Conservation (phyloP, 257 asterid genomes). For the Cynanchum wilfordii region DNA sequence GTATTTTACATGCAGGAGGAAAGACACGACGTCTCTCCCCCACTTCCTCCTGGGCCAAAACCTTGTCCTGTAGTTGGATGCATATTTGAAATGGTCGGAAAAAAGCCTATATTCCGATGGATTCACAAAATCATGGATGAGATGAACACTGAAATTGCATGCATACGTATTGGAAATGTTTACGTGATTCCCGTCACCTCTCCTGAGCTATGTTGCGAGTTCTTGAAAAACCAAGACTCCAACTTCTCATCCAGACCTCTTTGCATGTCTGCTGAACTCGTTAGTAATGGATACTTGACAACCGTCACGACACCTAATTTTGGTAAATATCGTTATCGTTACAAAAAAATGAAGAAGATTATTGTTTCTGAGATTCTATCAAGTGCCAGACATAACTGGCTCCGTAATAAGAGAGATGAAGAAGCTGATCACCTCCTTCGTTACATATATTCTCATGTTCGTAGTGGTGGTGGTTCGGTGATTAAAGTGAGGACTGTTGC, state of each 20-base stretch:
- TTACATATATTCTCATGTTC: constrained; percentile 10
- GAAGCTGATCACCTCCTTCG: constrained; percentile 18
- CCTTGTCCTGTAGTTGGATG: no score
- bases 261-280: constrained; percentile 7
- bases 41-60: no score
- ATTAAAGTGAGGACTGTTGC: constrained; percentile 8
- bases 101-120: no score
- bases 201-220: constrained; percentile 17
- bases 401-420: constrained; percentile 15
- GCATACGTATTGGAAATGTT: no score
- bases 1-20: no score
- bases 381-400: constrained; percentile 5
- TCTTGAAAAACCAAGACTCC: constrained; percentile 9
- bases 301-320: not conserved
- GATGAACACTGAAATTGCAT: no score
- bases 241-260: constrained; percentile 15
- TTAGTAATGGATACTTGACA: not conserved
- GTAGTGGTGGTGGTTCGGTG: not conserved
- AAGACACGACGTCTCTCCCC: no score
- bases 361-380: constrained; percentile 22
- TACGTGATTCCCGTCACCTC: constrained; percentile 10
- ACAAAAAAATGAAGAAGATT: constrained; percentile 30
- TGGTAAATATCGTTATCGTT: constrained; percentile 17
- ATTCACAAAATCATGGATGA: no score
- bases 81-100: no score